A percentile compares a stretch with the other conserved stretches of the same genome.
These are phyloP conservation scores for Sordariomycetes sp. DNA, from an alignment of 2,329 filamentous ascomycete genomes.

Conservation along the genomic window DNA sequence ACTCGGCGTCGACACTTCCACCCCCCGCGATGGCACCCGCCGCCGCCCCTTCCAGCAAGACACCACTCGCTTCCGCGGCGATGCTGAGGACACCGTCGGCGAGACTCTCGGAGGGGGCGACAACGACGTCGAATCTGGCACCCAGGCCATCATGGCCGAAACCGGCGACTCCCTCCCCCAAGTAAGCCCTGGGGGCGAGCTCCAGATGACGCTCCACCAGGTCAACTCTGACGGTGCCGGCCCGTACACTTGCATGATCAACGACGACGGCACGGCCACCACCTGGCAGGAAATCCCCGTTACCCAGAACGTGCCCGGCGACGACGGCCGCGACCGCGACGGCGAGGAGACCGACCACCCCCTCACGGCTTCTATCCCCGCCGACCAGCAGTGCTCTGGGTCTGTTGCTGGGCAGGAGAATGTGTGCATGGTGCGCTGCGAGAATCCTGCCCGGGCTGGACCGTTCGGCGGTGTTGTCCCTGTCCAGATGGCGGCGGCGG, in stretches of 20 bases:
- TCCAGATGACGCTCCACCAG: constrained; percentile 51
- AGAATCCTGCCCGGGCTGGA: constrained; percentile 48
- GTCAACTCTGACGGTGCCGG: constrained; percentile 58
- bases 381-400: constrained; percentile 45
- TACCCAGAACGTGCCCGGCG: constrained; percentile 22
- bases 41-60: constrained; percentile 55
- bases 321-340: constrained; percentile 27
- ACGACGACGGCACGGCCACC: constrained; percentile 44
- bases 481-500: constrained; percentile 31
- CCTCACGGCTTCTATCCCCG: constrained; percentile 48
- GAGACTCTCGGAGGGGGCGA: constrained; percentile 45
- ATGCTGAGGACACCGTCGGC: constrained; percentile 39
- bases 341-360: constrained; percentile 32
- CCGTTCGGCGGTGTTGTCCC: constrained; percentile 53
- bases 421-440: constrained; percentile 52
- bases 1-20: constrained; percentile 38
- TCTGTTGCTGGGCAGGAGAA: constrained; percentile 46
- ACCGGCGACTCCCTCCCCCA: constrained; percentile 48
- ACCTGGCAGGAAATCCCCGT: constrained; percentile 44
- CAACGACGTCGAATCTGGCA: constrained; percentile 47
- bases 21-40: constrained; percentile 50
- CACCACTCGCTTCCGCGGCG: constrained; percentile 49
- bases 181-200: constrained; percentile 41
- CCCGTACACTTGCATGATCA: constrained; percentile 56
- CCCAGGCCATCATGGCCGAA: constrained; percentile 43